Percentiles rank a stretch among this genome's conserved stretches.
These are phyloP conservation scores for Tephrocybe sp. DNA, from an alignment of 768 basidiomycete species.

Conservation along the genomic window DNA sequence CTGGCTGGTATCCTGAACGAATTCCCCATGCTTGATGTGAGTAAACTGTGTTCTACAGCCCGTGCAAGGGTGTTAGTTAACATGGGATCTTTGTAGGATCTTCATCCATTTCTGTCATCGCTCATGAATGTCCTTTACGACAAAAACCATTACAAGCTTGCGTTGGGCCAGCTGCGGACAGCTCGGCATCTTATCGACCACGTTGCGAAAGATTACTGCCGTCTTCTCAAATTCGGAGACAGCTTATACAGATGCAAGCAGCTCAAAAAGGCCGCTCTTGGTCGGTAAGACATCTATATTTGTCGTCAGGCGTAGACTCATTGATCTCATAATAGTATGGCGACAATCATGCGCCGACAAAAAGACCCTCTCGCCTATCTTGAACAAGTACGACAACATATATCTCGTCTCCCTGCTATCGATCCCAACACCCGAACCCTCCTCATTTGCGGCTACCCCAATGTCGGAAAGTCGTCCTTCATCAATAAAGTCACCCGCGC, in stretches of 20 bases:
- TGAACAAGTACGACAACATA: constrained; percentile 98
- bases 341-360: constrained; percentile 97
- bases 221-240: constrained; percentile 97
- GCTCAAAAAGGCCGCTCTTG: constrained; percentile 94
- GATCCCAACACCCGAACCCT: constrained; percentile 98
- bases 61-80: constrained; percentile 26
- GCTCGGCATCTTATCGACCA: constrained; percentile 96
- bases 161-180: constrained; percentile 94
- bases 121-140: constrained; percentile 99
- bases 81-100: constrained; percentile 47
- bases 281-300: constrained; percentile 66
- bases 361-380: constrained; percentile 98
- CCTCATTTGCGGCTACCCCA: constrained; percentile 97
- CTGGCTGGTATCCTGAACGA: constrained; percentile 90
- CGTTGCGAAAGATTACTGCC: constrained; percentile 95
- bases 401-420: constrained; percentile 96
- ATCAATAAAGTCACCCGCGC: constrained; percentile 99
- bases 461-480: constrained; percentile 99
- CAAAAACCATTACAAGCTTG: constrained; percentile 99
- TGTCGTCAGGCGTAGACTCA: background rate
- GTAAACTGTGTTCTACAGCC: constrained; percentile 28
- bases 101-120: constrained; percentile 95
- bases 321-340: constrained; percentile 65
- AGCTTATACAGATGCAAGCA: constrained; percentile 98
- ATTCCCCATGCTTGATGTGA: constrained; percentile 95